phyloP scores from a whole-genome alignment of 2,329 filamentous ascomycete genomes.

The Hymenoscyphus linearis region DNA sequence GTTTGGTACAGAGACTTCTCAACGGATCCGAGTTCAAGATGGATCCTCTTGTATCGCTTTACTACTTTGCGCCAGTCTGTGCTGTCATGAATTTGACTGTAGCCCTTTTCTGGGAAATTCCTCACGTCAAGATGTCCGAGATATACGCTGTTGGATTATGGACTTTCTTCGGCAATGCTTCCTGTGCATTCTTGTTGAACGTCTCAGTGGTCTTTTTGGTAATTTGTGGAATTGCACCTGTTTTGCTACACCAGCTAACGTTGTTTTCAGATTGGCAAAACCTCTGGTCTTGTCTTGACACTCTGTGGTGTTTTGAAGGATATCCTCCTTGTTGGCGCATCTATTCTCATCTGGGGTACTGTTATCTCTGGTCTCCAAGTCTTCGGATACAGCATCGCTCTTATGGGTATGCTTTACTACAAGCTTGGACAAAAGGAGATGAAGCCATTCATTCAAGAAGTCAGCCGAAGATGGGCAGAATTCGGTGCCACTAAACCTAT shows the following conservation, averaged over 20 bases:
- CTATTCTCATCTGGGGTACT: constrained; percentile 77
- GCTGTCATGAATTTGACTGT: constrained; percentile 74
- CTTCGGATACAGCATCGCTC: constrained; percentile 78
- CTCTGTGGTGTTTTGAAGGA: constrained; percentile 86
- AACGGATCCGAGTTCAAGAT: constrained; percentile 85
- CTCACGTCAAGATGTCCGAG: constrained; percentile 62
- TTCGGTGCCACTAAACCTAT: constrained; percentile 73
- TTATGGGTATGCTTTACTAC: constrained; percentile 77
- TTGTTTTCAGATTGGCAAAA: constrained; percentile 70
- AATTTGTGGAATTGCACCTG: constrained; percentile 35
- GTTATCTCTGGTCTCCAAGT: constrained; percentile 70
- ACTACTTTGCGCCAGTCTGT: constrained; percentile 85
- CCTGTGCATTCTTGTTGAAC: constrained; percentile 75
- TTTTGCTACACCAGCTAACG: constrained; percentile 4
- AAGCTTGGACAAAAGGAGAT: constrained; percentile 80
- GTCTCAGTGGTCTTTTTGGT: constrained; percentile 83
- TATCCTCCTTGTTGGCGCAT: constrained; percentile 73
- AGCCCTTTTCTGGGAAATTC: constrained; percentile 69
- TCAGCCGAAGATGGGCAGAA: constrained; percentile 75
- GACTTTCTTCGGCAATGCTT: constrained; percentile 69
- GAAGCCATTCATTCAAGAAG: constrained; percentile 71
- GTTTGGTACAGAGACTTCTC: constrained; percentile 78
- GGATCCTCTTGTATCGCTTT: constrained; percentile 82
- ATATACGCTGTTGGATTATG: constrained; percentile 68
- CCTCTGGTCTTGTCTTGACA: constrained; percentile 78